phyloP scores from a whole-genome alignment of 2,329 filamentous ascomycete genomes.

The Phaeophleospora eucalypticola region DNA sequence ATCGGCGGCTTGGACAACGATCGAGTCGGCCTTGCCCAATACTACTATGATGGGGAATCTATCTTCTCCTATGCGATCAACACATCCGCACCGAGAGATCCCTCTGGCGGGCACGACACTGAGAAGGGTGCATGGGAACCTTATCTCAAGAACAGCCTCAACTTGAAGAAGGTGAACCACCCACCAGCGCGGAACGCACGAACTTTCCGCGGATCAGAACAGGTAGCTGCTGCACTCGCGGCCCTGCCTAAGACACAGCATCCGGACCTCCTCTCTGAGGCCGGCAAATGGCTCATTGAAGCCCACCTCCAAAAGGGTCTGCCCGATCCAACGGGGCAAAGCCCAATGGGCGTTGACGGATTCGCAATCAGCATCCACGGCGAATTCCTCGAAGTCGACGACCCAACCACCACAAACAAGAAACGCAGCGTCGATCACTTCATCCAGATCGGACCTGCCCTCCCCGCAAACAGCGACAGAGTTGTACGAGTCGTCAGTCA shows the following conservation, averaged over 20 bases:
- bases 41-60: slow-evolving; percentile 72
- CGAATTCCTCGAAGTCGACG: slow-evolving; percentile 73
- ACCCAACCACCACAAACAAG: slow-evolving; percentile 51
- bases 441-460: slow-evolving; percentile 67
- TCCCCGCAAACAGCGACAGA: slow-evolving; percentile 65
- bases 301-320: slow-evolving; percentile 70
- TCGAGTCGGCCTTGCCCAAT: slow-evolving; percentile 57
- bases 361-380: slow-evolving; percentile 76
- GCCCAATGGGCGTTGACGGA: slow-evolving; percentile 65
- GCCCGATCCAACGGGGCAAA: slow-evolving; percentile 63
- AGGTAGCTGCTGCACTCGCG: slow-evolving; percentile 66
- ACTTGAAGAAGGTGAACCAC: slow-evolving; percentile 66
- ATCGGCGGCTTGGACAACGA: slow-evolving; percentile 71
- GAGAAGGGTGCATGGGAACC: slow-evolving; percentile 60
- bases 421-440: slow-evolving; percentile 76
- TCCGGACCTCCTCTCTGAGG: slow-evolving; percentile 62
- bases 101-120: slow-evolving; percentile 31
- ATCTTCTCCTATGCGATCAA: slow-evolving; percentile 74
- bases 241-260: slow-evolving; percentile 69
- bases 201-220: slow-evolving; percentile 58
- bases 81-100: slow-evolving; percentile 52
- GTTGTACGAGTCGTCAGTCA: slow-evolving; percentile 76
- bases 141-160: slow-evolving; percentile 75
- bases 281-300: slow-evolving; percentile 76
- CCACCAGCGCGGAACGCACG: slow-evolving; percentile 60